These are phyloP conservation scores for Onygena corvina DNA, from an alignment of 2,329 filamentous ascomycete species.

Conservation along the genomic window DNA sequence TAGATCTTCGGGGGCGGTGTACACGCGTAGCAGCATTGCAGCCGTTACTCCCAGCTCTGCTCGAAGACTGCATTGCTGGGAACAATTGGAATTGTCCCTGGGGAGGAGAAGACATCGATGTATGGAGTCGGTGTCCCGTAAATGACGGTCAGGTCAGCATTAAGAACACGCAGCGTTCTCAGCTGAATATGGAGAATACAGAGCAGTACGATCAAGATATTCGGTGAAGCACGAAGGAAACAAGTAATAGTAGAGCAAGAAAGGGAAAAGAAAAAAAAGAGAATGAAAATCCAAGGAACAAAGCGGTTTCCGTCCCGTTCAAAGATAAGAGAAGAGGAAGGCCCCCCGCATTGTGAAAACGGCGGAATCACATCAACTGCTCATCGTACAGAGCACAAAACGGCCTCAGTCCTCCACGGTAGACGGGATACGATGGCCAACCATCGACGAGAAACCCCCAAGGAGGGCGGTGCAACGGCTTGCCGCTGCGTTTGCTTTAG, in stretches of 20 bases:
- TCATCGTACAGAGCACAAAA: slow-evolving; percentile 5
- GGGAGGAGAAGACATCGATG: slow-evolving; percentile 7
- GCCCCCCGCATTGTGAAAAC: slow-evolving; percentile 6
- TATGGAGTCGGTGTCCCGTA: slow-evolving; percentile 1
- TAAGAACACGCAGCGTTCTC: neutral
- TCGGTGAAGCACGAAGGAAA: too few relatives aligned
- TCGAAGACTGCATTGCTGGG: slow-evolving; percentile 26
- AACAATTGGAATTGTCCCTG: slow-evolving; percentile 31
- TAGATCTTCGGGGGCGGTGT: slow-evolving; percentile 18
- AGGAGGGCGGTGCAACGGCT: neutral
- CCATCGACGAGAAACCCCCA: neutral
- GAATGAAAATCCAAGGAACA: neutral
- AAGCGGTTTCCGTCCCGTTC: neutral
- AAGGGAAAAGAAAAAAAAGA: neutral
- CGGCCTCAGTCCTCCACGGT: neutral
- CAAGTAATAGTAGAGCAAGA: neutral
- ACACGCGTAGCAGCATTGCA: slow-evolving; percentile 27
- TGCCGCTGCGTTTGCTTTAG: slow-evolving; percentile 1
- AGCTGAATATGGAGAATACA: neutral
- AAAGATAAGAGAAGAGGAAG: neutral
- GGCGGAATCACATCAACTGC: slow-evolving; percentile 5
- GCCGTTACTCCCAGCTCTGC: slow-evolving; percentile 15
- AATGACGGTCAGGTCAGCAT: slow-evolving; percentile 8
- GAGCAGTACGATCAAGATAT: neutral
- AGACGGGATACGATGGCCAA: slow-evolving; percentile 1